Conservation (phyloP, 1,139 yeast species). For the Taphrina sp. region DNA sequence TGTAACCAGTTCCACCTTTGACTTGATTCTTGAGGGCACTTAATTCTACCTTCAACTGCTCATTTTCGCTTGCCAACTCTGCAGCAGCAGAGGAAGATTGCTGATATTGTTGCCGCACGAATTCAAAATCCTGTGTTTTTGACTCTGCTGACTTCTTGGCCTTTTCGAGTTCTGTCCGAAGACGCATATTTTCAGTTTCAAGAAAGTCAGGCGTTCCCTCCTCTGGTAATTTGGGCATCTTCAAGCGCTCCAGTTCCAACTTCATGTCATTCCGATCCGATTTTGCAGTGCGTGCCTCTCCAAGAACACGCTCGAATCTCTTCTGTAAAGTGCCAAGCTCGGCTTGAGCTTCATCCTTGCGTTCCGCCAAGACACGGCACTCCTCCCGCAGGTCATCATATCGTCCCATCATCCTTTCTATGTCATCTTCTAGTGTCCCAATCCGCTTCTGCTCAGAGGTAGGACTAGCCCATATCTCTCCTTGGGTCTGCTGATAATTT, state of each 20-base stretch:
- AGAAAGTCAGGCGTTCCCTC: constrained; percentile 24
- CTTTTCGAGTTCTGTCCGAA: constrained; percentile 21
- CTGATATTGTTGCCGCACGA: constrained; percentile 30
- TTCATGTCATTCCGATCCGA: constrained; percentile 11
- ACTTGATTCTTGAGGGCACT: background rate
- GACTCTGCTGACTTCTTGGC: constrained; percentile 6
- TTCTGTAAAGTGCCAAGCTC: constrained; percentile 12
- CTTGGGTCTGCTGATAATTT: background rate
- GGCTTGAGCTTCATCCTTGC: constrained; percentile 5
- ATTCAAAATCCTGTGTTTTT: constrained; percentile 27
- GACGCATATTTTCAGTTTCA: constrained; percentile 13
- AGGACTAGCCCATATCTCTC: constrained; percentile 15
- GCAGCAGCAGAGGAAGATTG: constrained; percentile 28
- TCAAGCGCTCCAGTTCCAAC: constrained; percentile 13
- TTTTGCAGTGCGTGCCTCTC: constrained; percentile 13
- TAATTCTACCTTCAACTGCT: background rate
- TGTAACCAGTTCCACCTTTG: constrained; percentile 18
- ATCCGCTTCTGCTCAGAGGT: constrained; percentile 15
- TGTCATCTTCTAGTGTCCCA: constrained; percentile 8
- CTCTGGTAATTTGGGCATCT: constrained; percentile 27
- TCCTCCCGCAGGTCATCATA: constrained; percentile 25
- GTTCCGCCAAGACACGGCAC: constrained; percentile 12
- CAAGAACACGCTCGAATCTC: constrained; percentile 19
- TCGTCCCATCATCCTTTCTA: constrained; percentile 30
- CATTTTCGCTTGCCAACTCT: constrained; percentile 15